These are phyloP conservation scores for Rubus parviflorus DNA, from an alignment of 306 rosid species.

Conservation along the genomic window DNA sequence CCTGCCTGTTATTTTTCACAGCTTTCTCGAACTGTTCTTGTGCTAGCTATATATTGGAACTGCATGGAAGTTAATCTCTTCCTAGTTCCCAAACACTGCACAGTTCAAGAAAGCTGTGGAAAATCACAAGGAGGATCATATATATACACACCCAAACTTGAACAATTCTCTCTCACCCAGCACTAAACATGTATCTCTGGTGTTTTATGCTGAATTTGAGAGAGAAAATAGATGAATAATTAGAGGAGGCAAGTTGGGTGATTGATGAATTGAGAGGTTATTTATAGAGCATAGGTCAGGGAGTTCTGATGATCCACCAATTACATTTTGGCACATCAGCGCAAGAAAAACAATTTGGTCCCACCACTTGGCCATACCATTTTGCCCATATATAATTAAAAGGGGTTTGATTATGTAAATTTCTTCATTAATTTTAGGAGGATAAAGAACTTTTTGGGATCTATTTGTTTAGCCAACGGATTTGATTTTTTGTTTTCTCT, in stretches of 20 bases:
- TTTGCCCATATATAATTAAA: neutral
- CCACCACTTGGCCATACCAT: constrained; percentile 16
- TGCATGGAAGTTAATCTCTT: constrained; percentile 21
- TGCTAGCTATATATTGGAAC: neutral
- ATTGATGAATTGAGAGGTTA: constrained; percentile 7
- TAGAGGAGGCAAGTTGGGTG: neutral
- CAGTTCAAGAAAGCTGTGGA: constrained; percentile 87
- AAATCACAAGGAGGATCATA: constrained; percentile 52
- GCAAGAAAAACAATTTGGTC: constrained; percentile 15
- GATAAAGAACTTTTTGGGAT: neutral
- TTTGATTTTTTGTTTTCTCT: neutral
- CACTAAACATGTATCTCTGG: neutral
- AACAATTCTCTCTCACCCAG: neutral
- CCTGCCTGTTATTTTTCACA: constrained; percentile 48
- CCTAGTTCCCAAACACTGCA: constrained; percentile 4
- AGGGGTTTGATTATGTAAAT: neutral
- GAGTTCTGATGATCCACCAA: constrained; percentile 9
- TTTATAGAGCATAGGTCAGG: constrained; percentile 6
- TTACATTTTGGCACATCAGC: neutral
- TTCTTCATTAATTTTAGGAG: neutral
- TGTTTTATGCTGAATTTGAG: neutral
- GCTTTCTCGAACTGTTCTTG: constrained; percentile 49
- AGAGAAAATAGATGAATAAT: neutral
- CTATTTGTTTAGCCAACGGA: neutral
- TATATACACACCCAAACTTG: neutral